Conservation (phyloP, 2,329 filamentous ascomycete genomes). For the Diaporthe ilicicola region DNA sequence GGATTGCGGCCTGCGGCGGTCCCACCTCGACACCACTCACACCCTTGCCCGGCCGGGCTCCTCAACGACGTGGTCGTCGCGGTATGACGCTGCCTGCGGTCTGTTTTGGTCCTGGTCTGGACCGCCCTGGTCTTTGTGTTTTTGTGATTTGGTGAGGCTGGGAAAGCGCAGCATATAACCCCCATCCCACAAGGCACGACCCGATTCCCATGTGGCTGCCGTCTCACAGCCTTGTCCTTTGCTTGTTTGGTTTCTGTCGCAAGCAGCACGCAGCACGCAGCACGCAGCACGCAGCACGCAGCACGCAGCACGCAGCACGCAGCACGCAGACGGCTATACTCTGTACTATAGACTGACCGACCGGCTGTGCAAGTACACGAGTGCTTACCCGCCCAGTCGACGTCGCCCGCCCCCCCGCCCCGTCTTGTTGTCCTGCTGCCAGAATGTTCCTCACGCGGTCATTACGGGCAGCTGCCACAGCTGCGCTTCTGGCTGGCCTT, state of each 20-base stretch:
- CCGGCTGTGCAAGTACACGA: neutral
- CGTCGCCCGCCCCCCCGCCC: neutral
- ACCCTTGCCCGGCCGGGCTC: conserved; percentile 12
- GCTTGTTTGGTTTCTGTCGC: neutral
- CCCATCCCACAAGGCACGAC: conserved; percentile 9
- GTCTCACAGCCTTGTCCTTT: neutral
- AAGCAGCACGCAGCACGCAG: neutral
- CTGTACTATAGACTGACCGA: too few species aligned
- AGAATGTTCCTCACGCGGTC: conserved; percentile 36
- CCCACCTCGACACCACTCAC: conserved; percentile 5
- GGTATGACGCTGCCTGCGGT: conserved; percentile 20
- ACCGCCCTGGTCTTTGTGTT: neutral
- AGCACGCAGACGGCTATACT: neutral
- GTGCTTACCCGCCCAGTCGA: neutral
- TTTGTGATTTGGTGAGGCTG: conserved; percentile 28
- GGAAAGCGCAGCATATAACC: conserved; percentile 19
- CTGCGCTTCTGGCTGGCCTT: conserved; percentile 34
- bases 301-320: too few species aligned
- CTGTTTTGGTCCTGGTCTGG: neutral
- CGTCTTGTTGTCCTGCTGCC: neutral
- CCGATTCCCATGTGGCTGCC: conserved; percentile 8
- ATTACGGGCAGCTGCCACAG: conserved; percentile 34
- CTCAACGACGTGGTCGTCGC: conserved; percentile 3
- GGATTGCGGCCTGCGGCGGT: conserved; percentile 9
- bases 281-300: too few species aligned